phyloP scores from a whole-genome alignment of 169 alveolate genomes.

The Theileria orientalis region DNA sequence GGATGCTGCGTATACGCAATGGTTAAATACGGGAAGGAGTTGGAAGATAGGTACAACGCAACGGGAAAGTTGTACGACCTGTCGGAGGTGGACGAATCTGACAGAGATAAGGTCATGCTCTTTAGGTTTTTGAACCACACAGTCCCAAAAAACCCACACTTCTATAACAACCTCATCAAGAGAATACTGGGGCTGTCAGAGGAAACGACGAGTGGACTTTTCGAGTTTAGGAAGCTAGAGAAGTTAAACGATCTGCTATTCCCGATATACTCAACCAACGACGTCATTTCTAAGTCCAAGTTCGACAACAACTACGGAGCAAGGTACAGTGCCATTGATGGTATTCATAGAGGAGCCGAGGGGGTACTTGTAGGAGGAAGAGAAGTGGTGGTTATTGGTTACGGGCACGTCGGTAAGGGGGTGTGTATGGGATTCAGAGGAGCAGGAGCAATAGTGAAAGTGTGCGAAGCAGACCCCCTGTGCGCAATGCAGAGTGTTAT shows the following conservation, averaged over 20 bases:
- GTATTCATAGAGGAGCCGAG: conserved; percentile 96
- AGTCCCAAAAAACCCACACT: conserved; percentile 80
- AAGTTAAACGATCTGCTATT: conserved; percentile 85
- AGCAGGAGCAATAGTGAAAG: conserved; percentile 94
- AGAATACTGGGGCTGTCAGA: conserved; percentile 93
- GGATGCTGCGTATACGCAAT: conserved; percentile 97
- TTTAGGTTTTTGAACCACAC: conserved; percentile 82
- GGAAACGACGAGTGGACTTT: conserved; percentile 99
- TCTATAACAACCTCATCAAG: conserved; percentile 89
- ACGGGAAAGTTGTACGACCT: conserved; percentile 54
- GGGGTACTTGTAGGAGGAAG: conserved; percentile 96
- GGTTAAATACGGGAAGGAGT: conserved; percentile 88
- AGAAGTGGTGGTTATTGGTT: conserved; percentile 94
- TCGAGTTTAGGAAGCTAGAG: conserved; percentile 89
- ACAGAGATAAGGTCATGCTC: conserved; percentile 72
- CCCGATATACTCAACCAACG: conserved; percentile 96
- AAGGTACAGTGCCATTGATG: conserved; percentile 97
- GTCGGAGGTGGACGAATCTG: conserved; percentile 66
- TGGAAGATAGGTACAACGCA: conserved; percentile 75
- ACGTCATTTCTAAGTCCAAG: conserved; percentile 96
- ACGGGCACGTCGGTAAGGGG: conserved; percentile 99
- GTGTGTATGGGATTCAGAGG: conserved; percentile 96
- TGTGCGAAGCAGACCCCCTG: conserved; percentile 97
- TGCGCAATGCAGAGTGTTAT: conserved; percentile 97
- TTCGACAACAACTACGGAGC: conserved; percentile 98